Conservation (phyloP, 441 rosid species). For the Capsella rubella region DNA sequence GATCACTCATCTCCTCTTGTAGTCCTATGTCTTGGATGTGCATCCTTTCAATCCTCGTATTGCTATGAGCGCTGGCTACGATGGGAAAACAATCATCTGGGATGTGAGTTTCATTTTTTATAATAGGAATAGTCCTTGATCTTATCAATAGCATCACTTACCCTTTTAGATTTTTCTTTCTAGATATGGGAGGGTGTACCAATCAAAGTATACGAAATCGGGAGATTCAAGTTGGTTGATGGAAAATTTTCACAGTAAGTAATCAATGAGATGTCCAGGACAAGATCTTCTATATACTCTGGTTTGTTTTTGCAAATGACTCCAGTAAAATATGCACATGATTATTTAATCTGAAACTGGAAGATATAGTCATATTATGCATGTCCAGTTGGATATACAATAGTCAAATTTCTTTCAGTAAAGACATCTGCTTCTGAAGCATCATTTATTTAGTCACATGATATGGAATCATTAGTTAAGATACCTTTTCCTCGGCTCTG, state of each 20-base stretch:
- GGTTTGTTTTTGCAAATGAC: constrained; percentile 24
- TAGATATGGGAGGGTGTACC: constrained; percentile 92
- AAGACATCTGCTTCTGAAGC: constrained; percentile 22
- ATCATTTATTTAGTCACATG: constrained; percentile 27
- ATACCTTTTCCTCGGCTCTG: constrained; percentile 14
- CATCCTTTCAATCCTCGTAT: constrained; percentile 90
- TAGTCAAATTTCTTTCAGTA: constrained; percentile 19
- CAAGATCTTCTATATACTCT: constrained; percentile 28
- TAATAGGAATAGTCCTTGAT: constrained; percentile 28
- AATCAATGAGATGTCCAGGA: constrained; percentile 31
- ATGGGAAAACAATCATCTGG: constrained; percentile 86
- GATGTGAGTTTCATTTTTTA: constrained; percentile 68
- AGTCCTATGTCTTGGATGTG: constrained; percentile 91
- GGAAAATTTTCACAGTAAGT: constrained; percentile 94
- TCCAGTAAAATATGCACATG: constrained; percentile 20
- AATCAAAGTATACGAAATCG: constrained; percentile 70
- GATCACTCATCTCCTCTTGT: constrained; percentile 41
- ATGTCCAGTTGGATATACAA: constrained; percentile 28
- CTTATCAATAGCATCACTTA: constrained; percentile 31
- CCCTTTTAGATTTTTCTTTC: constrained; percentile 42
- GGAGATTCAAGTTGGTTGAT: constrained; percentile 78
- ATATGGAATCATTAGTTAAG: constrained; percentile 10
- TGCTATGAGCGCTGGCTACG: constrained; percentile 93
- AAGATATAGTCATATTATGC: constrained; percentile 30
- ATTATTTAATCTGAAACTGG: constrained; percentile 31